Evolutionary conservation across 306 rosid genomes (phyloP).

Genomic region (Cucurbita argyrosperma): DNA sequence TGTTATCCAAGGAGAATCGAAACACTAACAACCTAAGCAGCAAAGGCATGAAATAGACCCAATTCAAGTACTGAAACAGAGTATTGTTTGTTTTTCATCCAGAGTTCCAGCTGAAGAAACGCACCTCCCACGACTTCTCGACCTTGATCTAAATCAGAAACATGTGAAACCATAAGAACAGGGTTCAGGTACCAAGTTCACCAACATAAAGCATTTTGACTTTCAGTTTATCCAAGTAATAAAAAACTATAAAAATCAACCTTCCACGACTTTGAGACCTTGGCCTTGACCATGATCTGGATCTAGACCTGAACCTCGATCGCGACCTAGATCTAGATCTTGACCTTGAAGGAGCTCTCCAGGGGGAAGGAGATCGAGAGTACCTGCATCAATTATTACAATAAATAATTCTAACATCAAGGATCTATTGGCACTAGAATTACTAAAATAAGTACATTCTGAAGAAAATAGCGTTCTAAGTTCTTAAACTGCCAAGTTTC

Average conservation of each 20-base stretch:
- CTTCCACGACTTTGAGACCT: slow-evolving; percentile 89
- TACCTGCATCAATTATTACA: slow-evolving; percentile 22
- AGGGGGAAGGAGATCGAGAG: slow-evolving; percentile 72
- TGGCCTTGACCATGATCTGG: slow-evolving; percentile 51
- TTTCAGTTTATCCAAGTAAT: slow-evolving; percentile 7
- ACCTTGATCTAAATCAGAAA: slow-evolving; percentile 50
- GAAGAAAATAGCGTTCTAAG: too few relatives aligned
- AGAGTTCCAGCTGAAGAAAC: slow-evolving; percentile 6
- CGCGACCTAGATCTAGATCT: slow-evolving; percentile 46
- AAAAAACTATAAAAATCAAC: slow-evolving; percentile 27
- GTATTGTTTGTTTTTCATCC: not conserved
- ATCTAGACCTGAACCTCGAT: slow-evolving; percentile 38
- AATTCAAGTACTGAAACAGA: not conserved
- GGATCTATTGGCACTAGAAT: not conserved
- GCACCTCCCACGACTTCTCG: slow-evolving; percentile 76
- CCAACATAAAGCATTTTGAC: not conserved
- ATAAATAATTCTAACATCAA: not conserved
- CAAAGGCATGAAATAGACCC: not conserved
- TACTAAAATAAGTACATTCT: not conserved
- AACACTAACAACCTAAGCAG: not conserved
- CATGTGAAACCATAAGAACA: not conserved
- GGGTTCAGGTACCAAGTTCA: not conserved
- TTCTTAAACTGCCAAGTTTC: not conserved
- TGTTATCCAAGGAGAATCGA: slow-evolving; percentile 9
- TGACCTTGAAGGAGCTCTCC: slow-evolving; percentile 58